Percentiles rank a stretch among this genome's conserved stretches.
These are phyloP conservation scores for Pezicula carpinea DNA, from an alignment of 2,329 filamentous ascomycete species.

Conservation along the genomic window DNA sequence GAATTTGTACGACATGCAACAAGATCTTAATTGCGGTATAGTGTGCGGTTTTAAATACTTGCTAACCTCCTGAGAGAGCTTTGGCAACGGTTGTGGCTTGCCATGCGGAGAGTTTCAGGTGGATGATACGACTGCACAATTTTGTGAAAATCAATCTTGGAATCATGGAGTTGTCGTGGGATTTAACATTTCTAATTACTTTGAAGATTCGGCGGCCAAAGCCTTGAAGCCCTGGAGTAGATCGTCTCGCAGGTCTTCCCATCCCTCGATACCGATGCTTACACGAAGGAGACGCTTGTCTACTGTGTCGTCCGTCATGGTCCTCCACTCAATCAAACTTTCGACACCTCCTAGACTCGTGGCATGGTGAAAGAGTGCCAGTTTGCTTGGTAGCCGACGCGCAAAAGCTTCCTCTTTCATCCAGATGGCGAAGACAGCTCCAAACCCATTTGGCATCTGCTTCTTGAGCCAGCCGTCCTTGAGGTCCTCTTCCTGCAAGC, in stretches of 20 bases:
- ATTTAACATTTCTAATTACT: too few species aligned
- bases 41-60: too few species aligned
- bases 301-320: constrained; percentile 74
- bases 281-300: constrained; percentile 71
- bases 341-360: constrained; percentile 93
- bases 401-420: constrained; percentile 59
- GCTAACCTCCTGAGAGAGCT: too few species aligned
- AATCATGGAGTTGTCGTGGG: too few species aligned
- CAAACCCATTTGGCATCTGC: constrained; percentile 91
- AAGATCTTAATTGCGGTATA: too few species aligned
- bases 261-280: constrained; percentile 81
- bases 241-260: constrained; percentile 79
- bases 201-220: constrained; percentile 6
- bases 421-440: constrained; percentile 78
- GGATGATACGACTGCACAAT: too few species aligned
- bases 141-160: too few species aligned
- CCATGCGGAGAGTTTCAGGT: too few species aligned
- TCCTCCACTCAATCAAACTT: constrained; percentile 93
- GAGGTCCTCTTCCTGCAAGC: constrained; percentile 62
- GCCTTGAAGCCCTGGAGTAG: constrained; percentile 59
- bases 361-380: constrained; percentile 86
- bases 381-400: constrained; percentile 66
- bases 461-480: constrained; percentile 66
- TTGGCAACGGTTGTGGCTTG: too few species aligned
- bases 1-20: too few species aligned